Percentiles rank a stretch among this genome's conserved stretches.
Conservation (phyloP, 2,329 filamentous ascomycete species). For the Diaporthe sp. region DNA sequence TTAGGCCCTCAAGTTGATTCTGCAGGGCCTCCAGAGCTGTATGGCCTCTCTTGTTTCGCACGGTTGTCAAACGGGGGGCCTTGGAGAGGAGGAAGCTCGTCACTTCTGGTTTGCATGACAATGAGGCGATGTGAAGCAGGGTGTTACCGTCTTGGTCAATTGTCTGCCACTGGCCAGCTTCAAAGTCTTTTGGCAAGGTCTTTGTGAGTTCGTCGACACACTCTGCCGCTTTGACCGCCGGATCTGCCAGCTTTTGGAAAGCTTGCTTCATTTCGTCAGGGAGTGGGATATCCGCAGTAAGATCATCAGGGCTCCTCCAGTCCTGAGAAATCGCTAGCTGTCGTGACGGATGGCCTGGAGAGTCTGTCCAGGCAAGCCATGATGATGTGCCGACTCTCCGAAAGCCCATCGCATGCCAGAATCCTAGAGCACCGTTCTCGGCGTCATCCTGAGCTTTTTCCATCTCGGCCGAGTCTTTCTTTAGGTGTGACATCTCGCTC, state of each 20-base stretch:
- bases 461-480: neutral
- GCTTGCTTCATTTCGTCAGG: neutral
- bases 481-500: neutral
- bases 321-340: neutral
- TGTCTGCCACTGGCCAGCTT: neutral
- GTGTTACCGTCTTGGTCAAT: neutral
- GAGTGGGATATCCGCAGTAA: neutral
- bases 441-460: neutral
- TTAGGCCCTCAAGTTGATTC: neutral
- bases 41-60: neutral
- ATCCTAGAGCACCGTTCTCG: constrained; percentile 37
- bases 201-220: neutral
- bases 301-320: neutral
- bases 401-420: constrained; percentile 45
- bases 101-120: neutral
- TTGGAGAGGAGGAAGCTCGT: neutral
- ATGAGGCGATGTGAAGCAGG: neutral
- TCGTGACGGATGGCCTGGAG: constrained; percentile 13
- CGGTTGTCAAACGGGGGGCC: neutral
- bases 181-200: neutral
- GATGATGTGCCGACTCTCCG: constrained; percentile 45
- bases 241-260: neutral
- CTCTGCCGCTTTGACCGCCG: neutral
- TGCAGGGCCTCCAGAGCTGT: neutral
- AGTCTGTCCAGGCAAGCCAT: constrained; percentile 44